phyloP scores from a whole-genome alignment of 1,139 yeast species.

The Kodamaea sp. region DNA sequence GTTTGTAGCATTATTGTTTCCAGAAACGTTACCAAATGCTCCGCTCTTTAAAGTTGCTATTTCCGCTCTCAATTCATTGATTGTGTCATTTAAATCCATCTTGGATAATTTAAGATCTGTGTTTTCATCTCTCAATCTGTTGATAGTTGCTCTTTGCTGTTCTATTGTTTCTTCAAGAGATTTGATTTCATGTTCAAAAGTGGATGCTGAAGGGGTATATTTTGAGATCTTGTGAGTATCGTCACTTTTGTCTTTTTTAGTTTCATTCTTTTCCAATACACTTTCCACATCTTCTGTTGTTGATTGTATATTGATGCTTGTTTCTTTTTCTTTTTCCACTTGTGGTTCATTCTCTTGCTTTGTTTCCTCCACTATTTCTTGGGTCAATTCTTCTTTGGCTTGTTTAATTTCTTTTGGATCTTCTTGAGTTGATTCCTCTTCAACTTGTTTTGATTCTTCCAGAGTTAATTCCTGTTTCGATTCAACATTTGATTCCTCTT shows the following conservation, averaged over 20 bases:
- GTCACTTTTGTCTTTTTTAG: not conserved
- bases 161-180: slow-evolving; percentile 17
- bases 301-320: too few relatives aligned
- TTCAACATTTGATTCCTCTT: not conserved
- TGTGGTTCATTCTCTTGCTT: too few relatives aligned
- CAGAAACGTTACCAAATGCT: slow-evolving; percentile 5
- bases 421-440: too few relatives aligned
- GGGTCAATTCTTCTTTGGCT: slow-evolving; percentile 1
- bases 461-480: too few relatives aligned
- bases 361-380: slow-evolving; percentile 3
- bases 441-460: too few relatives aligned
- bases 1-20: slow-evolving; percentile 1
- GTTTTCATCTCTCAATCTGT: slow-evolving; percentile 40
- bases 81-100: slow-evolving; percentile 45
- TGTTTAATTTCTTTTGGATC: not conserved
- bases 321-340: too few relatives aligned
- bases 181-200: slow-evolving; percentile 9
- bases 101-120: slow-evolving; percentile 42
- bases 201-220: slow-evolving; percentile 3
- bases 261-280: not conserved
- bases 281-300: too few relatives aligned
- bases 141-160: slow-evolving; percentile 35
- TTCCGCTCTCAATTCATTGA: slow-evolving; percentile 25
- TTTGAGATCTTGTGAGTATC: slow-evolving; percentile 7
- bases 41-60: slow-evolving; percentile 17